Conservation (phyloP, 148 eudicot genomes). For the Selenicereus undatus region DNA sequence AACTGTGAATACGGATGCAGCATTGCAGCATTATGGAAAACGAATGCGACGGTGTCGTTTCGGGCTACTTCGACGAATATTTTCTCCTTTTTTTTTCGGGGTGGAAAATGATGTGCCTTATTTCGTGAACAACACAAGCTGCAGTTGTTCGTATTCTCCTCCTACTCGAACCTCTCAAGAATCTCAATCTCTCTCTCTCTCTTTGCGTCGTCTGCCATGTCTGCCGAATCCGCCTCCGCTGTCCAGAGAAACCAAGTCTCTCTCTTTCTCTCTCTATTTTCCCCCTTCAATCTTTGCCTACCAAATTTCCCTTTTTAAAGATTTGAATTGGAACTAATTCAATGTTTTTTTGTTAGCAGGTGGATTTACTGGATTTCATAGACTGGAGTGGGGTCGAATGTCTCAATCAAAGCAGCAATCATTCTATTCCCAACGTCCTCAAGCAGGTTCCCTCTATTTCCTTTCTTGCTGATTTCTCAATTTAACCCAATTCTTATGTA, state of each 20-base stretch:
- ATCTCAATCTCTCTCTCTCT: slow-evolving; percentile 31
- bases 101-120: neutral
- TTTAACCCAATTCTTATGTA: neutral
- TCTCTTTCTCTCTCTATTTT: neutral
- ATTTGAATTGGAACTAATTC: neutral
- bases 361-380: slow-evolving; percentile 75
- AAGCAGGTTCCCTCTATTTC: slow-evolving; percentile 53
- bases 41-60: neutral
- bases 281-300: neutral
- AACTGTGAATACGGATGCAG: too few species aligned
- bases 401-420: slow-evolving; percentile 64
- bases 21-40: too few species aligned
- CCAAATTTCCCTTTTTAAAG: neutral
- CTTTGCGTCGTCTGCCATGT: slow-evolving; percentile 37
- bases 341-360: slow-evolving; percentile 30
- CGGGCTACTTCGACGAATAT: neutral
- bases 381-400: slow-evolving; percentile 96
- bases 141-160: neutral
- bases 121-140: neutral
- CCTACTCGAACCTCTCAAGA: slow-evolving; percentile 22
- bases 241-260: slow-evolving; percentile 51
- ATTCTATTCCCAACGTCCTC: slow-evolving; percentile 66
- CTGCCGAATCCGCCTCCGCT: slow-evolving; percentile 64
- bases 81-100: neutral
- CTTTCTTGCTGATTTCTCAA: neutral